Evolutionary conservation across 768 basidiomycete genomes (phyloP).

Genomic region (Leccinum broughii): DNA sequence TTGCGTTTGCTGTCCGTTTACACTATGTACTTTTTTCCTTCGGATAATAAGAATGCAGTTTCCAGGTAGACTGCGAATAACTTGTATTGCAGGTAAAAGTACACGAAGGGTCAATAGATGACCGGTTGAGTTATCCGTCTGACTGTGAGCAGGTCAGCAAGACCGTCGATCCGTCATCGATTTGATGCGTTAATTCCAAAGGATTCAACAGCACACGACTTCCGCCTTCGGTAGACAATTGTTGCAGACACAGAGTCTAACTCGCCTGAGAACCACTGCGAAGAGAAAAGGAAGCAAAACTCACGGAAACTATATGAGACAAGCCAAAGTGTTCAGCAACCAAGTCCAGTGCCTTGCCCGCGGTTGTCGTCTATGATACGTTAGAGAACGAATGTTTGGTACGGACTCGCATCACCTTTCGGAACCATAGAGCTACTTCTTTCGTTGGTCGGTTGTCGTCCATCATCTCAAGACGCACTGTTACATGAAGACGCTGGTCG

Average conservation of each 20-base stretch:
- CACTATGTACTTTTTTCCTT: conserved; percentile 21
- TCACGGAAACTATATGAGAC: conserved; percentile 14
- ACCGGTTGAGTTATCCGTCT: not conserved
- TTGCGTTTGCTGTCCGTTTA: conserved; percentile 20
- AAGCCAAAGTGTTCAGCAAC: conserved; percentile 32
- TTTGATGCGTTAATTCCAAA: conserved; percentile 45
- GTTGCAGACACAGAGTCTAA: conserved; percentile 47
- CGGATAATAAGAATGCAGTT: conserved; percentile 19
- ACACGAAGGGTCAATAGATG: not conserved
- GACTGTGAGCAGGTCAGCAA: conserved; percentile 13
- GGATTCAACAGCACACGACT: conserved; percentile 47
- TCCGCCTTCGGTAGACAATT: conserved; percentile 26
- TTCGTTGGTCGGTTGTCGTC: conserved; percentile 25
- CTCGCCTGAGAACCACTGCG: conserved; percentile 23
- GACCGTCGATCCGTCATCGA: conserved; percentile 51
- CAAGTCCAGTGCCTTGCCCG: conserved; percentile 66
- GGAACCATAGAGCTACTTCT: conserved; percentile 65
- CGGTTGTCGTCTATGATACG: conserved; percentile 45
- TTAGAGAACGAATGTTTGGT: conserved; percentile 5
- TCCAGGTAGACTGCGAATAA: conserved; percentile 3
- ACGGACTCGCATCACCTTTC: conserved; percentile 49
- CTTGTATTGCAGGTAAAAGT: not conserved
- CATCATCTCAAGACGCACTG: conserved; percentile 35
- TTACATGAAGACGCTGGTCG: conserved; percentile 61
- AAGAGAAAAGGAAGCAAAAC: conserved; percentile 1